These are phyloP conservation scores for Pleurotus ostreatus DNA, from an alignment of 768 basidiomycete species.

Conservation along the genomic window DNA sequence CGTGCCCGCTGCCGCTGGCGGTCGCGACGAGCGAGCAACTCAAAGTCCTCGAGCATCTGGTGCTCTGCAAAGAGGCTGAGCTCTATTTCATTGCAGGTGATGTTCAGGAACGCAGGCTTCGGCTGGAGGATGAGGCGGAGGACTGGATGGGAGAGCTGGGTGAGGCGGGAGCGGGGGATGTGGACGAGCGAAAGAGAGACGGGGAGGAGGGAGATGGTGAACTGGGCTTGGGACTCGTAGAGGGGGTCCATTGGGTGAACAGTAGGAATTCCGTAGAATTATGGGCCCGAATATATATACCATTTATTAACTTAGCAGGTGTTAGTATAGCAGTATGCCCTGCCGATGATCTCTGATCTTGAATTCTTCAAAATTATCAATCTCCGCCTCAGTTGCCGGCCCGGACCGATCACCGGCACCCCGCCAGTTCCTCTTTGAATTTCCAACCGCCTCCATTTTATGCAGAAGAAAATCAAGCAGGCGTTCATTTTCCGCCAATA, in stretches of 20 bases:
- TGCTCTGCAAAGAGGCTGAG: slow-evolving; percentile 71
- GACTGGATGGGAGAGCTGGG: slow-evolving; percentile 53
- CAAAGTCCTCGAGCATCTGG: slow-evolving; percentile 52
- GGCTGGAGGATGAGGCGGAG: slow-evolving; percentile 69
- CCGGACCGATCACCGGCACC: background rate
- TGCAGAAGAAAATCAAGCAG: background rate
- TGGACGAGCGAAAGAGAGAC: slow-evolving; percentile 70
- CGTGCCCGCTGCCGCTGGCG: slow-evolving; percentile 40
- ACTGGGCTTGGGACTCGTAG: slow-evolving; percentile 18
- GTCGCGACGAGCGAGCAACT: slow-evolving; percentile 55
- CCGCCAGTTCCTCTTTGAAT: background rate
- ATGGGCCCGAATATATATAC: background rate
- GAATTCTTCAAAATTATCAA: slow-evolving; percentile 6
- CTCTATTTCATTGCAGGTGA: slow-evolving; percentile 78
- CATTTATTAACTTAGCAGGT: background rate
- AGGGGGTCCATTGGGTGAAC: background rate
- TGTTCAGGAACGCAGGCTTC: slow-evolving; percentile 63
- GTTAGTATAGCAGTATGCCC: background rate
- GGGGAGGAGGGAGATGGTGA: slow-evolving; percentile 70
- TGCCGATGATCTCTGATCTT: slow-evolving; percentile 6
- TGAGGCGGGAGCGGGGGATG: slow-evolving; percentile 66
- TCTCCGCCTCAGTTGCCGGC: slow-evolving; percentile 5
- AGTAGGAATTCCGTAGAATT: background rate
- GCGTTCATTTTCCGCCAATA: too few relatives aligned
- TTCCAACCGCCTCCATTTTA: background rate